Evolutionary conservation across 768 basidiomycete species (phyloP), one percentile per base, ranked within the genome.

Genomic region (Rhizopogon salebrosus): DNA sequence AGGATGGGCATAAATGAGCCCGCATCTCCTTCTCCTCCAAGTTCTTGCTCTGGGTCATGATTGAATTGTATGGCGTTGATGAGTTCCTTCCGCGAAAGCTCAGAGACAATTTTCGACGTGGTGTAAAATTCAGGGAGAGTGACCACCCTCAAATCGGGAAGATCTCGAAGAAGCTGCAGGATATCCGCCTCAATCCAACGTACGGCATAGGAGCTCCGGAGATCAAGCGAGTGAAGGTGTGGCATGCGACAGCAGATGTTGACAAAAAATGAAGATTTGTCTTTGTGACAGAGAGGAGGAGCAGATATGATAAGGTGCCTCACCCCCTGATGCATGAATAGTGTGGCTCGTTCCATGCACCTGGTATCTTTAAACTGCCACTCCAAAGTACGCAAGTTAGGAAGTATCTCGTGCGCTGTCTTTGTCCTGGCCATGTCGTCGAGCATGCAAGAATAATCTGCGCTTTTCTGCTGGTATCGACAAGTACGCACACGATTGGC

Each of bases 261-360:
- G 37, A 68, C 58, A 45, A 72, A 73, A 49, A 45, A 45, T 20
- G 43, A 8, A 70, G 64, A 41, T 48, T 54, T 54, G 1, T 4
- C 49, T 37, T 23, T 58, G 46, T 41, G 50, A 53, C 8, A 46
- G 13, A 1, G 36, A n/a, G 61, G 63, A n/a, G 57, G 67, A 34
- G 61, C 66, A 48, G 55, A 73, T 65, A 53, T 70, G 34, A 58
- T 48, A 49, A 76, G 68, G 36, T 67, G 52, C 55, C 70, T 79
- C 52, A 87, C 67, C 41, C 72, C 73, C 34, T 68, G 64, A 60
- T 83, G 80, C 75, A 86, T 82, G 65, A 86, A 85, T 49, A 84
- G 60, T 26, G 80, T 72, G 40, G 72, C 69, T n/a, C 66, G 64
- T 20, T 71, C 66, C 60, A 70, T 58, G 16, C 64, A 57, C 0